A percentile compares a stretch with the other conserved stretches of the same genome.
Conservation (phyloP, 2,329 filamentous ascomycete species). For the Exserohilum turcica region DNA sequence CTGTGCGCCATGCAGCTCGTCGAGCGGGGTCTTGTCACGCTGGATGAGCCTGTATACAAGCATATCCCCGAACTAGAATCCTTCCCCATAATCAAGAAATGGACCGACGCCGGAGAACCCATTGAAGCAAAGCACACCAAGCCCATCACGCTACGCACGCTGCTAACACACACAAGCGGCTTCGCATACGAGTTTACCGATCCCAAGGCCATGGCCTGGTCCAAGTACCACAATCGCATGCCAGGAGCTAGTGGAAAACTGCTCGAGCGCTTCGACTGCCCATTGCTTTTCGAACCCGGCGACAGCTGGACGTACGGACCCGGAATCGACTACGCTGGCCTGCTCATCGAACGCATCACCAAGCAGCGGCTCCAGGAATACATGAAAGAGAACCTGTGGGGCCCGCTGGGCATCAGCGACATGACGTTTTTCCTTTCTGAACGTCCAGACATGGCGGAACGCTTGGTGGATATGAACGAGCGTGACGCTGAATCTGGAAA, state of each 20-base stretch:
- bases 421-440: conserved; percentile 59
- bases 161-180: conserved; percentile 59
- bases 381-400: conserved; percentile 59
- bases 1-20: conserved; percentile 44
- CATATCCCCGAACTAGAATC: conserved; percentile 42
- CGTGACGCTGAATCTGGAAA: conserved; percentile 25
- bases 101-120: conserved; percentile 30
- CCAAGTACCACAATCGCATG: conserved; percentile 22
- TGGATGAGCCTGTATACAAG: conserved; percentile 42
- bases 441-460: conserved; percentile 28
- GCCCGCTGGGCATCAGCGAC: conserved; percentile 54
- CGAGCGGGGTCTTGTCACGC: conserved; percentile 37
- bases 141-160: conserved; percentile 41
- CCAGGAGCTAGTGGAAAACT: conserved; percentile 52
- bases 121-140: conserved; percentile 30
- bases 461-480: conserved; percentile 37
- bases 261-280: conserved; percentile 49
- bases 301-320: conserved; percentile 58
- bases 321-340: conserved; percentile 56
- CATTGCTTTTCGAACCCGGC: conserved; percentile 51
- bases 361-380: conserved; percentile 62
- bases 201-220: conserved; percentile 50
- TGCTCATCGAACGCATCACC: conserved; percentile 52
- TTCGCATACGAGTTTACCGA: conserved; percentile 53
- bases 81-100: conserved; percentile 31